Percentiles rank a stretch among this genome's conserved stretches.
Conservation (phyloP, 2,329 filamentous ascomycete species). For the Colletotrichum somersetense region DNA sequence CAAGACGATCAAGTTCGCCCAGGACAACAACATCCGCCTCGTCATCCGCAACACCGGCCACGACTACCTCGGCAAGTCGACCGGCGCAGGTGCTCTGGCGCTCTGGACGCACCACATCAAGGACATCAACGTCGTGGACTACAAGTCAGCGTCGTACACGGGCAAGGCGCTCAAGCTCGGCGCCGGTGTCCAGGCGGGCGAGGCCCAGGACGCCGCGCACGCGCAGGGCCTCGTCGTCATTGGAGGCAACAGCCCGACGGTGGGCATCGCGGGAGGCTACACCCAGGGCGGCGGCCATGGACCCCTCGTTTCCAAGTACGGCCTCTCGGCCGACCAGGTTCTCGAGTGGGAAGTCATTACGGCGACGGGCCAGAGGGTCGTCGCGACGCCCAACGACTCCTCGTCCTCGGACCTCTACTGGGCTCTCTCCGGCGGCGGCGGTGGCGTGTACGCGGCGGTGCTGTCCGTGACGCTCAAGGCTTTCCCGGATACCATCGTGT, state of each 20-base stretch:
- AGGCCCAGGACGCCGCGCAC: constrained; percentile 56
- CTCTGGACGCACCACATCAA: constrained; percentile 59
- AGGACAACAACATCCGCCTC: constrained; percentile 57
- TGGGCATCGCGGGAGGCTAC: constrained; percentile 68
- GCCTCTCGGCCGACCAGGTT: constrained; percentile 66
- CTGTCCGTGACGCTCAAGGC: constrained; percentile 58
- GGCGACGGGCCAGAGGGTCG: constrained; percentile 56
- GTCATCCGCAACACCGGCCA: constrained; percentile 53
- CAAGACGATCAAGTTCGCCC: constrained; percentile 50
- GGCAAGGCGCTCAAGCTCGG: constrained; percentile 63
- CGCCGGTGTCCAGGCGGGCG: constrained; percentile 61
- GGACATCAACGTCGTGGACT: constrained; percentile 48
- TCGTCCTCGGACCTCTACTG: constrained; percentile 66
- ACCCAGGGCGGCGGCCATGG: constrained; percentile 68
- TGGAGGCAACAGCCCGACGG: constrained; percentile 61
- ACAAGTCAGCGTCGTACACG: constrained; percentile 52
- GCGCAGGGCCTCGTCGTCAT: constrained; percentile 57
- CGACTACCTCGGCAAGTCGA: constrained; percentile 53
- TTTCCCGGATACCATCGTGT: constrained; percentile 51
- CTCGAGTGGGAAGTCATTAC: constrained; percentile 64
- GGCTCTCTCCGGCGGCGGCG: constrained; percentile 66
- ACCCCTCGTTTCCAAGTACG: constrained; percentile 58
- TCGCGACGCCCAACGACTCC: constrained; percentile 57
- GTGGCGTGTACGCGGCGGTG: constrained; percentile 65
- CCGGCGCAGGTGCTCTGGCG: constrained; percentile 52